A percentile compares a stretch with the other conserved stretches of the same genome.
Conservation (phyloP, 352 stramenopile genomes). For the Globisporangium paddicum region DNA sequence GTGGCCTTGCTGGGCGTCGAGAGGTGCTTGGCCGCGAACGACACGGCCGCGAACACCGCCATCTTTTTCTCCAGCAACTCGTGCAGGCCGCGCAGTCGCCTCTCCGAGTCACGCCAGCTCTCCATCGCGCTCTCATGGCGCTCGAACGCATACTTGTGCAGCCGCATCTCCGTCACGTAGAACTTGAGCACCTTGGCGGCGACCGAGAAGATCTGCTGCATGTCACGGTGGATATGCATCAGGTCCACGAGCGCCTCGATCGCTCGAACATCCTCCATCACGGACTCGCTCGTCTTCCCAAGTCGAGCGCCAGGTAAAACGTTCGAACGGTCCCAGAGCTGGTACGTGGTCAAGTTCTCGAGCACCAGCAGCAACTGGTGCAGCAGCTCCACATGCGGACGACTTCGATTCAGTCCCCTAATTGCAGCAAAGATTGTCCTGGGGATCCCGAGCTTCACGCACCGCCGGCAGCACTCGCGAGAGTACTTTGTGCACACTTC, state of each 20-base stretch:
- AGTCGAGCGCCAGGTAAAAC: conserved; percentile 11
- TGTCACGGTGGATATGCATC: conserved; percentile 93
- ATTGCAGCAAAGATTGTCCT: conserved; percentile 91
- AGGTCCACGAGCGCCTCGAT: conserved; percentile 91
- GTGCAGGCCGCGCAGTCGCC: conserved; percentile 41
- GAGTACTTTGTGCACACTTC: conserved; percentile 92
- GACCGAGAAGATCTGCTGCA: conserved; percentile 77
- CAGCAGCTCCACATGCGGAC: conserved; percentile 94
- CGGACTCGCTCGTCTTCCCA: conserved; percentile 35
- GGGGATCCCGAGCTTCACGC: conserved; percentile 81
- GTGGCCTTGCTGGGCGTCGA: conserved; percentile 9
- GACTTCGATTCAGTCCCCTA: conserved; percentile 91
- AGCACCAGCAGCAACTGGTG: conserved; percentile 79
- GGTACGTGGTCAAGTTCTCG: conserved; percentile 85
- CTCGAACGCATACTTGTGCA: conserved; percentile 12
- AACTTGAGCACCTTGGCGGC: conserved; percentile 55
- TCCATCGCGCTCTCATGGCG: conserved; percentile 2
- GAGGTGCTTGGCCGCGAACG: conserved; percentile 12
- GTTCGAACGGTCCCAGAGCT: conserved; percentile 17
- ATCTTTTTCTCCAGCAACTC: conserved; percentile 54
- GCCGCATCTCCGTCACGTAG: conserved; percentile 37
- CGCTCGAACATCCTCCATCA: conserved; percentile 52
- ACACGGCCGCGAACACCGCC: conserved; percentile 41
- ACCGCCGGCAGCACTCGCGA: conserved; percentile 86
- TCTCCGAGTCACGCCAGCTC: conserved; percentile 48